Evolutionary conservation across 2,329 filamentous ascomycete genomes (phyloP).

Genomic region (Ceratocystis harringtonii): DNA sequence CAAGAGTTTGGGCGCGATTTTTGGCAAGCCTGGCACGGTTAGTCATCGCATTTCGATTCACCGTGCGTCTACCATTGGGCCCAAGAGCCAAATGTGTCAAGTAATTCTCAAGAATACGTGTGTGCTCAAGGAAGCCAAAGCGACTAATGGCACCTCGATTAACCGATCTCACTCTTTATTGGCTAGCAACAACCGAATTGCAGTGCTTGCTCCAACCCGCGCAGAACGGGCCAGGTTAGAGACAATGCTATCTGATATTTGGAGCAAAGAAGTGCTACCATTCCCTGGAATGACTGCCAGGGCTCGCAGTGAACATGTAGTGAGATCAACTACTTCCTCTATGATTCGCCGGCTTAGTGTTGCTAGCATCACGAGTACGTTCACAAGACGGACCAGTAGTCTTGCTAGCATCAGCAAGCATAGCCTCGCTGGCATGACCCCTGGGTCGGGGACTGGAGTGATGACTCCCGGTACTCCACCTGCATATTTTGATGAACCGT

Average conservation of each 20-base stretch:
- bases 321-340: slow-evolving; percentile 65
- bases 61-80: slow-evolving; percentile 57
- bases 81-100: slow-evolving; percentile 53
- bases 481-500: slow-evolving; percentile 12
- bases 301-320: slow-evolving; percentile 52
- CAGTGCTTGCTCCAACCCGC: slow-evolving; percentile 58
- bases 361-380: slow-evolving; percentile 61
- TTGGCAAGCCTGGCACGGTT: slow-evolving; percentile 53
- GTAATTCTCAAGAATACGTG: slow-evolving; percentile 80
- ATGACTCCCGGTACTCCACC: slow-evolving; percentile 10
- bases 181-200: slow-evolving; percentile 48
- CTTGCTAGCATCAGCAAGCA: slow-evolving; percentile 26
- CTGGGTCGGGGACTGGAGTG: slow-evolving; percentile 5
- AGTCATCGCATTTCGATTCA: slow-evolving; percentile 64
- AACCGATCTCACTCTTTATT: slow-evolving; percentile 67
- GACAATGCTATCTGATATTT: slow-evolving; percentile 57
- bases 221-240: slow-evolving; percentile 68
- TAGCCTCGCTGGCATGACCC: slow-evolving; percentile 8
- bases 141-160: slow-evolving; percentile 37
- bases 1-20: slow-evolving; percentile 58
- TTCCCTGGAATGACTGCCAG: slow-evolving; percentile 65
- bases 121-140: slow-evolving; percentile 41
- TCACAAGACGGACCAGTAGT: slow-evolving; percentile 55
- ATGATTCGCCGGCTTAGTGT: slow-evolving; percentile 81
- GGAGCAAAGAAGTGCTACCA: slow-evolving; percentile 66